Base-by-base conservation (phyloP, 176 grass and related monocot genomes). In the Lolium multiflorum region DNA sequence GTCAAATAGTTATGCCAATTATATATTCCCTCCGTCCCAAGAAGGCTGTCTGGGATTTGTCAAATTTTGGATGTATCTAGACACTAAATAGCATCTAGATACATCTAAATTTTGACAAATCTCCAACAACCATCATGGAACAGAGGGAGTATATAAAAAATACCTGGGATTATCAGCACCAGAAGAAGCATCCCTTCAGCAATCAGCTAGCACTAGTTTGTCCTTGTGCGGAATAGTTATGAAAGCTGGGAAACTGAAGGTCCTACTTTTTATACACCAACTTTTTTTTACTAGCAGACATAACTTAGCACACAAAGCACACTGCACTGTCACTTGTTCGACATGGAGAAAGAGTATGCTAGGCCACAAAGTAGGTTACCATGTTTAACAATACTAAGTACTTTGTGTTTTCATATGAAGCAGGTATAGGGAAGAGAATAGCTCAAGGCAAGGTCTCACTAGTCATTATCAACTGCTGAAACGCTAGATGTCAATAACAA, bases 171-270 rank as follows among this genome's bases (percentile, higher is more conserved):
- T 59, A 26, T 7, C 37, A 51, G 59, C 6, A 41, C 15, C 3
- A 3, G 46, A 83, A 38, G 47, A 83, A 22, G 24, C 0, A 15
- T 82, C 63, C 56, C 41, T 57, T 58, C 63, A 79, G 22, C 7
- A 20, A 83, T 3, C 38, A 63, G 73, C 16, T 80, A 80, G 46
- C 66, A 80, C 17, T 63, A 74, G 22, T 15, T 47, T 82, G 41
- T 17, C 49, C 38, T 76, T 77, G 57, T 59, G 4, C 2, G 8
- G 31, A 76, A 64, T 77, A 76, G 58, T 62, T 39, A 76, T 77
- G 25, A 85, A 20, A 16, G 13, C 55, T 11, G 54, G 16, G 8
- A 51, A 51, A 76, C 35, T 28, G 28, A 10, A 76, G 24, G 24
- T 52, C 16, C 15, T 16, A 2, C 47, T 17, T 1, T 52, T 76